A percentile compares a stretch with the other conserved stretches of the same genome.
These are phyloP conservation scores for Hymenoscyphus linearis DNA, from an alignment of 2,329 filamentous ascomycete species.

Conservation along the genomic window DNA sequence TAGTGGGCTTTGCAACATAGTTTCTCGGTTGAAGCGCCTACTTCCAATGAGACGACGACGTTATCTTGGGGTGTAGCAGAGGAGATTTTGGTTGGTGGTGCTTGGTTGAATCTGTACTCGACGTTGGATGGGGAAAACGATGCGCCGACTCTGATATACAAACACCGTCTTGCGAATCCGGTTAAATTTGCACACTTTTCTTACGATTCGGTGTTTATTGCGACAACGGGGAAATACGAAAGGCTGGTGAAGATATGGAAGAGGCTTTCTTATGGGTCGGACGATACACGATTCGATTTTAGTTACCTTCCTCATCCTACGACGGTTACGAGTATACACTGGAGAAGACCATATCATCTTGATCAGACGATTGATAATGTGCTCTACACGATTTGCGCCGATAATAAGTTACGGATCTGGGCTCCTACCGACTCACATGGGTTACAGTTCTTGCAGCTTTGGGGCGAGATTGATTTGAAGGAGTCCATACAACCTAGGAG, in stretches of 20 bases:
- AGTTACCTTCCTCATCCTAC: slow-evolving; percentile 83
- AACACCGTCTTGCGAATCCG: slow-evolving; percentile 64
- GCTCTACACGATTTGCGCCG: slow-evolving; percentile 81
- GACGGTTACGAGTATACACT: slow-evolving; percentile 76
- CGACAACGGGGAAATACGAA: slow-evolving; percentile 73
- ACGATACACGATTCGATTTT: slow-evolving; percentile 84
- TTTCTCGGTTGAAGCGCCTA: slow-evolving; percentile 44
- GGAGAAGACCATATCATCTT: slow-evolving; percentile 72
- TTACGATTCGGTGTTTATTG: slow-evolving; percentile 81
- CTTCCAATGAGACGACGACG: slow-evolving; percentile 40
- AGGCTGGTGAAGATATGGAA: slow-evolving; percentile 90
- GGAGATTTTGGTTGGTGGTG: slow-evolving; percentile 76
- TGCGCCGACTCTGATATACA: slow-evolving; percentile 61
- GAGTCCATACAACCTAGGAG: slow-evolving; percentile 53
- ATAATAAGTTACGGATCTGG: slow-evolving; percentile 80
- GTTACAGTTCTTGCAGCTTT: slow-evolving; percentile 68
- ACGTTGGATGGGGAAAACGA: slow-evolving; percentile 32
- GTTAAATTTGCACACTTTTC: slow-evolving; percentile 74
- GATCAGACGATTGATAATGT: slow-evolving; percentile 81
- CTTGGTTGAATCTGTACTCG: slow-evolving; percentile 63
- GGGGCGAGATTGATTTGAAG: slow-evolving; percentile 73
- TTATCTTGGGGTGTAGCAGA: slow-evolving; percentile 85
- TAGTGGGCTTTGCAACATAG: slow-evolving; percentile 62
- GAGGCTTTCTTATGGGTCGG: slow-evolving; percentile 73
- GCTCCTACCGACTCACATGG: slow-evolving; percentile 67